Percentiles rank a stretch among this genome's conserved stretches.
These are phyloP conservation scores for Vitis rupestris DNA, from an alignment of 164 flowering plant species.

Conservation along the genomic window DNA sequence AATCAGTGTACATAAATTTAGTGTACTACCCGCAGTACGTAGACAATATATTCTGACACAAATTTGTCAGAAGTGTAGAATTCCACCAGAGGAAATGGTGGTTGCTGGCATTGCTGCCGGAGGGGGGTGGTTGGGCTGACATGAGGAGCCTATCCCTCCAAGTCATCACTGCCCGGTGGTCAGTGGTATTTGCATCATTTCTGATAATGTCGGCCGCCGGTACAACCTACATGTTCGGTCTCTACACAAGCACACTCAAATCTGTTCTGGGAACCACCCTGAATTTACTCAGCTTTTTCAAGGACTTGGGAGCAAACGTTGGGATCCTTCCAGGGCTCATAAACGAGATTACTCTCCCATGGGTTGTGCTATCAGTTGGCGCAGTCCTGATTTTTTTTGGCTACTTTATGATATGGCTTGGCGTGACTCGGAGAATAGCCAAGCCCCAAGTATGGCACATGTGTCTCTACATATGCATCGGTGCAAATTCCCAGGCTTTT, in stretches of 20 bases:
- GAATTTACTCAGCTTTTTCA: slow-evolving; percentile 40
- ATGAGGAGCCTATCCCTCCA: slow-evolving; percentile 22
- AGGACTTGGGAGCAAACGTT: slow-evolving; percentile 40
- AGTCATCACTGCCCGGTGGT: slow-evolving; percentile 37
- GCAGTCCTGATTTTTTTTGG: slow-evolving; percentile 41
- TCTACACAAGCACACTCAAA: slow-evolving; percentile 30
- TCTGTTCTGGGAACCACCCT: slow-evolving; percentile 34
- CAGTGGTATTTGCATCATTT: slow-evolving; percentile 38
- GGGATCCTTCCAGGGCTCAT: slow-evolving; percentile 43
- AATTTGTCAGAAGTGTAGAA: not conserved
- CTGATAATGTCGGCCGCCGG: slow-evolving; percentile 41
- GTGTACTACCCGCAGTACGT: no score
- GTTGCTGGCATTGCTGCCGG: slow-evolving; percentile 3
- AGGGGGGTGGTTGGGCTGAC: not conserved
- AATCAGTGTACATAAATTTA: no score
- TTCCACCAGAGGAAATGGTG: slow-evolving; percentile 4
- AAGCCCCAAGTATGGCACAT: slow-evolving; percentile 43
- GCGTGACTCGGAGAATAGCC: slow-evolving; percentile 28
- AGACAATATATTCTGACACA: not conserved
- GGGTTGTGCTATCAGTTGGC: slow-evolving; percentile 44
- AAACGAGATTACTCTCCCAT: slow-evolving; percentile 49
- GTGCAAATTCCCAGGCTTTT: slow-evolving; percentile 46
- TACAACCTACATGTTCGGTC: slow-evolving; percentile 38
- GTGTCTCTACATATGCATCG: slow-evolving; percentile 45
- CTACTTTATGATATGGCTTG: slow-evolving; percentile 54